These are phyloP conservation scores for Lachnellula cervina DNA, from an alignment of 2,329 filamentous ascomycete species.

Conservation along the genomic window DNA sequence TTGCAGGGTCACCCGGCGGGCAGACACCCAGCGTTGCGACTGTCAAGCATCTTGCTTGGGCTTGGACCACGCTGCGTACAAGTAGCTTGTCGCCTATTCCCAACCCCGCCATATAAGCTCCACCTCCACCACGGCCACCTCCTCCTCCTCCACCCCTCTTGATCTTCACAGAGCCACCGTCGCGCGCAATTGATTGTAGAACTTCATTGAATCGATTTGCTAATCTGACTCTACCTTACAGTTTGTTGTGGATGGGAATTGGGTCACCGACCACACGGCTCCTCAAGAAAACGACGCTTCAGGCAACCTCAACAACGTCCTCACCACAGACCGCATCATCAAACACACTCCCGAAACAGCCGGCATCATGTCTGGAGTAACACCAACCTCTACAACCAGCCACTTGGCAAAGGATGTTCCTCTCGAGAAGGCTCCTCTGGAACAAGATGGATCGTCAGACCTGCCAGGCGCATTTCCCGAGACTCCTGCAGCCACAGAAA, in stretches of 20 bases:
- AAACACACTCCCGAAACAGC: slow-evolving; percentile 41
- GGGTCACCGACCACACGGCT: slow-evolving; percentile 76
- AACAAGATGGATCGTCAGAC: slow-evolving; percentile 37
- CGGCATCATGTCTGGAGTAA: slow-evolving; percentile 59
- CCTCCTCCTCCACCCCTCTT: neutral
- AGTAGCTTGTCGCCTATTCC: slow-evolving; percentile 22
- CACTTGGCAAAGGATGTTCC: slow-evolving; percentile 63
- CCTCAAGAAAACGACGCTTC: slow-evolving; percentile 77
- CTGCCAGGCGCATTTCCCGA: slow-evolving; percentile 67
- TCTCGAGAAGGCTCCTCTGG: slow-evolving; percentile 36
- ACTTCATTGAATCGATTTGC: neutral
- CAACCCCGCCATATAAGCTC: slow-evolving; percentile 24
- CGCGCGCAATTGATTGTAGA: neutral
- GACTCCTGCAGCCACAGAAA: slow-evolving; percentile 53
- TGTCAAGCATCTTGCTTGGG: slow-evolving; percentile 1
- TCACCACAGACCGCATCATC: slow-evolving; percentile 67
- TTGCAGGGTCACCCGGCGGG: neutral
- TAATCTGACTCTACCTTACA: slow-evolving; percentile 34
- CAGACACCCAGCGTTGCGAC: neutral
- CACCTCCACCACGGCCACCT: no score
- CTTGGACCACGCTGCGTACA: slow-evolving; percentile 17
- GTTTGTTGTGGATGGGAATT: slow-evolving; percentile 93
- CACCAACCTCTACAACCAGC: slow-evolving; percentile 67
- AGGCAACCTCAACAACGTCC: slow-evolving; percentile 90
- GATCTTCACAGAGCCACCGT: neutral